Percentiles rank a stretch among this genome's conserved stretches.
phyloP scores from a whole-genome alignment of 148 eudicot genomes.

The Amaranthus cruentus region DNA sequence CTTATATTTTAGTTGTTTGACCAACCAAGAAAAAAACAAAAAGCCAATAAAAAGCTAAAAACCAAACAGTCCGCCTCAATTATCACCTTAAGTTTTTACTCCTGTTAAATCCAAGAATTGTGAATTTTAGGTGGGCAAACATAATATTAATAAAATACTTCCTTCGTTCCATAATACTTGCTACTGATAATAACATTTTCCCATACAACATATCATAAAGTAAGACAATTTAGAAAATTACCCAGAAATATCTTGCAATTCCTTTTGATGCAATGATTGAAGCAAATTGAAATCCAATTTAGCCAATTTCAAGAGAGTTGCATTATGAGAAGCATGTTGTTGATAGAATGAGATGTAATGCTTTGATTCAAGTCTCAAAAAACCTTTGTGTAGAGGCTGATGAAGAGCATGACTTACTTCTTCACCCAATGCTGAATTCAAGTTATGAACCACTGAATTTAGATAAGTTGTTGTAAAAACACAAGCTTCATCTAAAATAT shows the following conservation, averaged over 20 bases:
- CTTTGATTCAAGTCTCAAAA: constrained; percentile 9
- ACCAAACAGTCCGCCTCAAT: too few relatives aligned
- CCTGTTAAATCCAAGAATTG: too few relatives aligned
- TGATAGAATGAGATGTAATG: constrained; percentile 19
- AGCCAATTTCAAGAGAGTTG: constrained; percentile 19
- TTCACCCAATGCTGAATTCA: constrained; percentile 6
- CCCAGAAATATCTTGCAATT: constrained; percentile 26
- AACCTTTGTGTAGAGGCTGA: constrained; percentile 27
- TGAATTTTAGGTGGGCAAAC: too few relatives aligned
- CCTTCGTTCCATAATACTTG: too few relatives aligned
- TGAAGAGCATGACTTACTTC: constrained; percentile 33
- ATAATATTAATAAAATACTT: too few relatives aligned
- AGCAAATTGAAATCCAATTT: constrained; percentile 27
- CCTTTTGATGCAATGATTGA: constrained; percentile 25
- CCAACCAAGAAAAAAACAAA: too few relatives aligned
- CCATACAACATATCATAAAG: not conserved
- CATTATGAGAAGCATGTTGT: constrained; percentile 8
- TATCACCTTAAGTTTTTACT: too few relatives aligned
- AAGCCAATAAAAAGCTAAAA: too few relatives aligned
- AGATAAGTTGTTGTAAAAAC: constrained; percentile 30
- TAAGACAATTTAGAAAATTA: not conserved
- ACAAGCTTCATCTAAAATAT: constrained; percentile 23
- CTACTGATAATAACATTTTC: too few relatives aligned
- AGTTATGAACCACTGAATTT: not conserved
- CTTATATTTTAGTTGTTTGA: too few relatives aligned